A percentile compares a stretch with the other conserved stretches of the same genome.
Evolutionary conservation across 768 basidiomycete species (phyloP).

Genomic region (Phlebiopsis gigantea): DNA sequence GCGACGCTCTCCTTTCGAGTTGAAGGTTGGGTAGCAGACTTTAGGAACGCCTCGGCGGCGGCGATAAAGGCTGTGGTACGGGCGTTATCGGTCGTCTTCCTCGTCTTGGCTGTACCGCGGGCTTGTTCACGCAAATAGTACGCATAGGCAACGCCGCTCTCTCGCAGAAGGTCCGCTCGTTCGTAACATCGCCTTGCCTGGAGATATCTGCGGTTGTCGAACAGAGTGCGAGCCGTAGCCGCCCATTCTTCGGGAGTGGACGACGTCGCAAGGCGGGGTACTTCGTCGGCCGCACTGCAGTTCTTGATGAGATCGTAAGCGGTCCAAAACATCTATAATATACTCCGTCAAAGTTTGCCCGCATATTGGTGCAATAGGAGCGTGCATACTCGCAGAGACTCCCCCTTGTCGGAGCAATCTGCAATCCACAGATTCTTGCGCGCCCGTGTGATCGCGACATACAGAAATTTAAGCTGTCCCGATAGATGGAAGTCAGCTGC

Average conservation of each 20-base stretch:
- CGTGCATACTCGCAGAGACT: constrained; percentile 50
- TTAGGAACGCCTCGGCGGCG: constrained; percentile 11
- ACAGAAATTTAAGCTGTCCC: constrained; percentile 62
- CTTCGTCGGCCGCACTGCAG: constrained; percentile 41
- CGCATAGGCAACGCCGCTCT: constrained; percentile 44
- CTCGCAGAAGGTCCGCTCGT: constrained; percentile 37
- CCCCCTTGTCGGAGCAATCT: constrained; percentile 51
- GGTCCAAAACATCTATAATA: constrained; percentile 49
- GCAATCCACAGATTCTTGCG: constrained; percentile 68
- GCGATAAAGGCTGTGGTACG: constrained; percentile 2
- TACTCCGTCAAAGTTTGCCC: not conserved
- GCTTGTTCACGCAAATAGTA: constrained; percentile 53
- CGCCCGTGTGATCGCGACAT: constrained; percentile 71
- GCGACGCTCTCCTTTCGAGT: not conserved
- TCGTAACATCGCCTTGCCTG: constrained; percentile 54
- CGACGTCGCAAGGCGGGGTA: constrained; percentile 52
- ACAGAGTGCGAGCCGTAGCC: constrained; percentile 33
- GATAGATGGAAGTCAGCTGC: no score
- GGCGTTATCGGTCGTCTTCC: not conserved
- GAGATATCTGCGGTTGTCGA: constrained; percentile 39
- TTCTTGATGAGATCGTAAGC: constrained; percentile 39
- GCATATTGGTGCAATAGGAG: not conserved
- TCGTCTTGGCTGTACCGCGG: constrained; percentile 29
- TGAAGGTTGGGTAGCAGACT: not conserved
- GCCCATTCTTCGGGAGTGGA: constrained; percentile 48